Conservation (phyloP, 768 basidiomycete genomes). For the Serpula lacrymans region DNA sequence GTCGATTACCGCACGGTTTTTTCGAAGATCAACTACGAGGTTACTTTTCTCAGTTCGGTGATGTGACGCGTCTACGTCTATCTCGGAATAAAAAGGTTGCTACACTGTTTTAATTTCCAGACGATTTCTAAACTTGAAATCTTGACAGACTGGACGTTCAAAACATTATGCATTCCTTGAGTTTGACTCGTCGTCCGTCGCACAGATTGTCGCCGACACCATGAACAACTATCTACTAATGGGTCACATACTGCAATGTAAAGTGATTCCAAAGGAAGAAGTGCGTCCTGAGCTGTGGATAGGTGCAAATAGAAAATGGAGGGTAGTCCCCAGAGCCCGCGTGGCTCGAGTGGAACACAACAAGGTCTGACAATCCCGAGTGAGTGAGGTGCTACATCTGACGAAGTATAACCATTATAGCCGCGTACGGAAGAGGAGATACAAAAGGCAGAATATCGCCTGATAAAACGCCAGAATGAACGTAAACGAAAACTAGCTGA, state of each 20-base stretch:
- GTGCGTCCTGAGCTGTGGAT: constrained; percentile 95
- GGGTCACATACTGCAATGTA: constrained; percentile 92
- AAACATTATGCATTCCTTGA: constrained; percentile 98
- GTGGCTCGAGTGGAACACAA: constrained; percentile 74
- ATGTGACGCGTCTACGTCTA: constrained; percentile 80
- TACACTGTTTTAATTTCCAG: background rate
- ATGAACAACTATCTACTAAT: constrained; percentile 98
- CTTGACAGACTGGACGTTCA: constrained; percentile 89
- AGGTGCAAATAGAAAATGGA: constrained; percentile 94
- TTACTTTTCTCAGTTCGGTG: constrained; percentile 95
- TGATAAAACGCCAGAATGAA: constrained; percentile 68
- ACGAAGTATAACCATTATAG: constrained; percentile 39
- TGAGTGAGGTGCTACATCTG: too few species aligned
- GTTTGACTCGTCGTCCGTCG: constrained; percentile 85
- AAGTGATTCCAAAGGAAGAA: constrained; percentile 83
- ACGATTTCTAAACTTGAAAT: constrained; percentile 6
- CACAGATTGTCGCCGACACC: constrained; percentile 93
- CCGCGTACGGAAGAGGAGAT: constrained; percentile 72
- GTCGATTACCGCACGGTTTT: constrained; percentile 94
- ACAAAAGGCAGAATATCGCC: constrained; percentile 56
- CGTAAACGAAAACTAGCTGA: constrained; percentile 77
- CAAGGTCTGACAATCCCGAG: constrained; percentile 74
- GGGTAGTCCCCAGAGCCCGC: constrained; percentile 68
- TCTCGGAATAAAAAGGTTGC: constrained; percentile 90
- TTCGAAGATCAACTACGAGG: constrained; percentile 91